These are phyloP conservation scores for Laguncularia racemosa DNA, from an alignment of 345 rosid genomes.

Conservation along the genomic window DNA sequence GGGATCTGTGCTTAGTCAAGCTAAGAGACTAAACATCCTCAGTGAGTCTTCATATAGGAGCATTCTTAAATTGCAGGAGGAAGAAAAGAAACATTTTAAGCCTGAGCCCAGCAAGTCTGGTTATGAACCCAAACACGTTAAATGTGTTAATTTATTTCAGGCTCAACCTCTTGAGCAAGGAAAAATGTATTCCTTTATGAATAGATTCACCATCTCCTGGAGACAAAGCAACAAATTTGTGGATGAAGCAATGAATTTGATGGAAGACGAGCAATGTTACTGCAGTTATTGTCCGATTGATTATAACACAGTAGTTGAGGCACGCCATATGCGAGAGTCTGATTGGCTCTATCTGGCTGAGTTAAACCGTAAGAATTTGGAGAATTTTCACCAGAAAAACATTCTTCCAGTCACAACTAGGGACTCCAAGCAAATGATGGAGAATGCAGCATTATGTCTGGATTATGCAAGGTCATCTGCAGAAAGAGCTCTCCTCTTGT, in stretches of 20 bases:
- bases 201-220: slow-evolving; percentile 70
- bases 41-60: slow-evolving; percentile 52
- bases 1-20: slow-evolving; percentile 55
- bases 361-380: slow-evolving; percentile 25
- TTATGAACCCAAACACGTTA: slow-evolving; percentile 14
- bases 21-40: slow-evolving; percentile 50
- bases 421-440: slow-evolving; percentile 8
- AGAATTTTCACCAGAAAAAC: slow-evolving; percentile 17
- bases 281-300: slow-evolving; percentile 23
- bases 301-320: slow-evolving; percentile 29
- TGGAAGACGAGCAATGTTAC: slow-evolving; percentile 7
- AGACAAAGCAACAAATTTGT: slow-evolving; percentile 16
- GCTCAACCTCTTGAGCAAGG: slow-evolving; percentile 37
- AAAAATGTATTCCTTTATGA: slow-evolving; percentile 56
- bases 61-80: slow-evolving; percentile 42
- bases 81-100: slow-evolving; percentile 57
- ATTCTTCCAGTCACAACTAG: background rate
- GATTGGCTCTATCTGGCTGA: slow-evolving; percentile 78
- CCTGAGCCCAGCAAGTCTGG: slow-evolving; percentile 25
- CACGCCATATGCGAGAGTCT: slow-evolving; percentile 59
- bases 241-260: slow-evolving; percentile 9
- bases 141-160: slow-evolving; percentile 11
- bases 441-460: slow-evolving; percentile 10
- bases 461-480: slow-evolving; percentile 42
- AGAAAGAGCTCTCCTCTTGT: slow-evolving; percentile 29